phyloP scores from a whole-genome alignment of 1,284 basidiomycete genomes.

The Tilletia setariae region DNA sequence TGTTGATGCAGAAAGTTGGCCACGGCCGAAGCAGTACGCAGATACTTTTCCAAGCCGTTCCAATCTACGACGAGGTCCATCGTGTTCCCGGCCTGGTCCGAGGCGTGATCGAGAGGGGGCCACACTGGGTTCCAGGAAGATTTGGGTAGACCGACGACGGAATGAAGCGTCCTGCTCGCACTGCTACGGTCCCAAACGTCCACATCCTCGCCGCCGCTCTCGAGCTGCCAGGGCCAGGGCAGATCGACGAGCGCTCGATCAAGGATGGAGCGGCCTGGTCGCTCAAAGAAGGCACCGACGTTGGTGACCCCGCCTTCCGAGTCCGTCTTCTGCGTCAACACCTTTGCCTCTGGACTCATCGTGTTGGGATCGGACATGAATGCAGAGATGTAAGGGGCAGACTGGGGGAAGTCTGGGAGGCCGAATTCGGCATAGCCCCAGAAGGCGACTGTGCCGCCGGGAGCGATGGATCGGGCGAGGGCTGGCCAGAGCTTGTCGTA shows the following conservation, averaged over 20 bases:
- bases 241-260: constrained; percentile 69
- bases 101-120: not conserved
- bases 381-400: constrained; percentile 54
- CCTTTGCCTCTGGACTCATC: constrained; percentile 61
- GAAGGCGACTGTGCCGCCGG: constrained; percentile 70
- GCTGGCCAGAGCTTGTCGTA: constrained; percentile 71
- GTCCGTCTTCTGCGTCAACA: not conserved
- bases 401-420: constrained; percentile 64
- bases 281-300: constrained; percentile 73
- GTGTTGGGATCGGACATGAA: constrained; percentile 57
- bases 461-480: constrained; percentile 64
- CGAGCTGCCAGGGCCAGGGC: constrained; percentile 61
- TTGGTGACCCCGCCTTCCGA: constrained; percentile 52
- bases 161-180: constrained; percentile 15
- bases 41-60: constrained; percentile 66
- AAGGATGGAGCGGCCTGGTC: constrained; percentile 73
- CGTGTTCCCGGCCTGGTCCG: constrained; percentile 18
- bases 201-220: constrained; percentile 54
- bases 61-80: constrained; percentile 66
- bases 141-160: constrained; percentile 26
- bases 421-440: constrained; percentile 79
- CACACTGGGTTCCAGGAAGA: constrained; percentile 12
- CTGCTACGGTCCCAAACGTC: constrained; percentile 27
- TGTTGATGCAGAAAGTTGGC: constrained; percentile 68
- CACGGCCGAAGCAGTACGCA: constrained; percentile 70